These are phyloP conservation scores for Cercospora canescens DNA, from an alignment of 2,329 filamentous ascomycete genomes.

Conservation along the genomic window DNA sequence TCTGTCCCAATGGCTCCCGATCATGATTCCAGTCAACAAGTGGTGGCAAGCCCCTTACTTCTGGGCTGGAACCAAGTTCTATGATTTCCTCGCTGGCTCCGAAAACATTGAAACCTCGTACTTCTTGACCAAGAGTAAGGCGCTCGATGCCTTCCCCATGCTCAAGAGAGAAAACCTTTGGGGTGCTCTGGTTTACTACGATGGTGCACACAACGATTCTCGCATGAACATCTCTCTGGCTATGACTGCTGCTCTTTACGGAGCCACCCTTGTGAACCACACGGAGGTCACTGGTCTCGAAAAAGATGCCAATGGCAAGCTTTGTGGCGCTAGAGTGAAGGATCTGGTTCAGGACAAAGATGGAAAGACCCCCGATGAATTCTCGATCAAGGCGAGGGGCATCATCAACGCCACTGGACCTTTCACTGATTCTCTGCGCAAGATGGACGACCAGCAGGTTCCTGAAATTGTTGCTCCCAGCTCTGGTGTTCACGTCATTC, in stretches of 20 bases:
- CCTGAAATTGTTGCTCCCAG: conserved; percentile 82
- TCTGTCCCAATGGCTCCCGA: conserved; percentile 76
- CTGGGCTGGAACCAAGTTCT: conserved; percentile 76
- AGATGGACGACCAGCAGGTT: conserved; percentile 73
- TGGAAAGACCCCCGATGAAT: conserved; percentile 61
- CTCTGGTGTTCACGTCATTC: conserved; percentile 81
- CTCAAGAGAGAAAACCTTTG: conserved; percentile 75
- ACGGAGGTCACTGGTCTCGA: conserved; percentile 75
- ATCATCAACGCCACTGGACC: conserved; percentile 88
- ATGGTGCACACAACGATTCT: conserved; percentile 89
- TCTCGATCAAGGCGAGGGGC: conserved; percentile 74
- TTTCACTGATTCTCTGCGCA: conserved; percentile 81
- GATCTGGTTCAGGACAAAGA: conserved; percentile 68
- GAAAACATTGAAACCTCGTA: conserved; percentile 89
- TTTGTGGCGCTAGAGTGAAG: conserved; percentile 72
- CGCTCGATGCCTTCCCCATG: conserved; percentile 86
- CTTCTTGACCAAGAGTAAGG: conserved; percentile 83
- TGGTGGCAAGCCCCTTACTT: conserved; percentile 85
- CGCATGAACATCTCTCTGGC: conserved; percentile 88
- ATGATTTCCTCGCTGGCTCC: conserved; percentile 80
- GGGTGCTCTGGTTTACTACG: conserved; percentile 85
- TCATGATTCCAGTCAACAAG: conserved; percentile 77
- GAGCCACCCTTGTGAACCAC: conserved; percentile 79
- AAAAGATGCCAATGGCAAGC: conserved; percentile 70
- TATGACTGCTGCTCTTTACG: conserved; percentile 86